Evolutionary conservation across 257 asterid species (phyloP).

Genomic region (Fraxinus quadrangulata): DNA sequence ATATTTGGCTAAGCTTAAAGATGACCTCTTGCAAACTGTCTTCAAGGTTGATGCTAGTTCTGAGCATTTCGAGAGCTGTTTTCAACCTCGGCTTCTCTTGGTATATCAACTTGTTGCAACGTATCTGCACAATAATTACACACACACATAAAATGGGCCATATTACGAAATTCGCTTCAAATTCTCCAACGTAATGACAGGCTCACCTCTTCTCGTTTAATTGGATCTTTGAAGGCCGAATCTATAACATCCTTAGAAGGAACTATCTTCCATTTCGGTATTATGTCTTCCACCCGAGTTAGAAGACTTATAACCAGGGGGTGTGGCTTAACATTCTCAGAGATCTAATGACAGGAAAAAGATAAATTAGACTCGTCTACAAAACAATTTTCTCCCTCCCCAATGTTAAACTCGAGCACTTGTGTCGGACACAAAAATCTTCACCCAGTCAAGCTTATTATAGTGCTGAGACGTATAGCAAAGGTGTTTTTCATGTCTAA

Average conservation of each 20-base stretch:
- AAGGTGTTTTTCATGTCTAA: not conserved
- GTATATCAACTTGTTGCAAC: slow-evolving; percentile 74
- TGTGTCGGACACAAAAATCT: not conserved
- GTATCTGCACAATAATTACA: slow-evolving; percentile 46
- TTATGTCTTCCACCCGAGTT: slow-evolving; percentile 70
- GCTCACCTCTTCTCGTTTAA: slow-evolving; percentile 74
- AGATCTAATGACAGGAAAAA: slow-evolving; percentile 45
- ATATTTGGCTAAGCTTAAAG: no score
- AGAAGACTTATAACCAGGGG: slow-evolving; percentile 74
- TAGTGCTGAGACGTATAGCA: not conserved
- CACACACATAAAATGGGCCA: not conserved
- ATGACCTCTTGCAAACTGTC: slow-evolving; percentile 74
- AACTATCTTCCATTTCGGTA: slow-evolving; percentile 95
- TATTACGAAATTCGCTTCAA: not conserved
- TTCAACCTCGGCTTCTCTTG: slow-evolving; percentile 87
- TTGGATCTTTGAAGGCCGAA: slow-evolving; percentile 84
- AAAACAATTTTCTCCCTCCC: no score
- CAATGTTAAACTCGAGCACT: not conserved
- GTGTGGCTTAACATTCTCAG: slow-evolving; percentile 90
- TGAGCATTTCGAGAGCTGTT: slow-evolving; percentile 92
- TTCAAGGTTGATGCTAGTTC: slow-evolving; percentile 94
- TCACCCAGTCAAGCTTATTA: not conserved
- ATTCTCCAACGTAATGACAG: not conserved
- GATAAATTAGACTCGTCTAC: not conserved
- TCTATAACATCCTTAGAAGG: slow-evolving; percentile 83